Percentiles rank a stretch among this genome's conserved stretches.
phyloP scores from a whole-genome alignment of 306 rosid genomes.

The Psophocarpus tetragonolobus region DNA sequence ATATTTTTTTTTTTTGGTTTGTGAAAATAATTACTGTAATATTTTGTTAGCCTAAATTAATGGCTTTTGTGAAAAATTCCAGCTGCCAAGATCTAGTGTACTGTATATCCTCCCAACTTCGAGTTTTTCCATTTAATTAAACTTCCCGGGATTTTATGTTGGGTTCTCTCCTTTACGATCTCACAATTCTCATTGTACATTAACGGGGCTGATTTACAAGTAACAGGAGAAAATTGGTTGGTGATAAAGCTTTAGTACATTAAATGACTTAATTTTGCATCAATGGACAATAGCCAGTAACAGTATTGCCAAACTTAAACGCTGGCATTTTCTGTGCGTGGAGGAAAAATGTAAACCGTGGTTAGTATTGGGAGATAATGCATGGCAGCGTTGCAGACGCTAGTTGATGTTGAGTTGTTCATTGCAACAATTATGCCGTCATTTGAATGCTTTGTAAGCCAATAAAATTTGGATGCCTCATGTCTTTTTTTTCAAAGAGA shows the following conservation, averaged over 20 bases:
- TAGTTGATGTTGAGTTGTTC: background rate
- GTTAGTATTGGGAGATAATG: background rate
- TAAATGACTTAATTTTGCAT: background rate
- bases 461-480: background rate
- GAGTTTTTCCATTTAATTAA: slow-evolving; percentile 21
- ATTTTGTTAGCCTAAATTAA: slow-evolving; percentile 59
- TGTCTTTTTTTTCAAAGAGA: too few species aligned
- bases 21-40: slow-evolving; percentile 58
- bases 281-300: background rate
- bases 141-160: background rate
- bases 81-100: slow-evolving; percentile 25
- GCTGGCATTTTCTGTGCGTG: background rate
- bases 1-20: slow-evolving; percentile 45
- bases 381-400: background rate
- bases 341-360: background rate
- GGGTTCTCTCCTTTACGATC: background rate
- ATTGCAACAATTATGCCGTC: background rate
- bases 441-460: background rate
- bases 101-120: slow-evolving; percentile 34
- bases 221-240: background rate
- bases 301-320: background rate
- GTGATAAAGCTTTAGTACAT: background rate
- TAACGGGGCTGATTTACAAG: background rate
- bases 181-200: background rate
- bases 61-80: slow-evolving; percentile 45